A percentile compares a stretch with the other conserved stretches of the same genome.
Evolutionary conservation across 768 basidiomycete genomes (phyloP).

Genomic region (Leccinum incarnatum): DNA sequence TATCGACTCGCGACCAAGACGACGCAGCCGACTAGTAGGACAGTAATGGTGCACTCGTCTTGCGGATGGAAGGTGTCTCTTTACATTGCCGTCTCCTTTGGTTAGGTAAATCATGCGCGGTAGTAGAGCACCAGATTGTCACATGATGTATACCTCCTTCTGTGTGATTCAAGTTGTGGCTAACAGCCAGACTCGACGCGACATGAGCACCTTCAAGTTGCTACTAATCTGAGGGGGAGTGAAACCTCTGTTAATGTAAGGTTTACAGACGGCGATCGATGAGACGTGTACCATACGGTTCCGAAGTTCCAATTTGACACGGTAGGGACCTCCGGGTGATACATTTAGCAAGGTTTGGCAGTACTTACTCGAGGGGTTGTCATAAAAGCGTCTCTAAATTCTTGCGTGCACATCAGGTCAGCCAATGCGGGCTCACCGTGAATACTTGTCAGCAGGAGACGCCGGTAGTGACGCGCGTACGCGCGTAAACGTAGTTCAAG

Average conservation of each 20-base stretch:
- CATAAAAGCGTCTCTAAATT: background rate
- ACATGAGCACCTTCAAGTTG: background rate
- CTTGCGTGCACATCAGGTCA: background rate
- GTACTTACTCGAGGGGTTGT: background rate
- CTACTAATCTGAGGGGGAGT: background rate
- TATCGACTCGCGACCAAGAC: background rate
- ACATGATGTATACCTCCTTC: background rate
- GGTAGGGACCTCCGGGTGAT: background rate
- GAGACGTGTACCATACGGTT: background rate
- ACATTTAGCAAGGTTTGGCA: too few relatives aligned
- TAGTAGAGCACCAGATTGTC: background rate
- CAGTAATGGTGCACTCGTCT: background rate
- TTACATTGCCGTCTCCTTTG: background rate
- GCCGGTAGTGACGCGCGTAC: too few relatives aligned
- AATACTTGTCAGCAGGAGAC: background rate
- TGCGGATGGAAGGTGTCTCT: background rate
- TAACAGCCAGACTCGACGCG: background rate
- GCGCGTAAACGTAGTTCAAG: too few relatives aligned
- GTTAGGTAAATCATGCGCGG: background rate
- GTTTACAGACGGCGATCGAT: too few relatives aligned
- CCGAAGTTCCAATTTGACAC: background rate
- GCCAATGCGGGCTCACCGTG: background rate
- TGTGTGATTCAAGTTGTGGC: background rate
- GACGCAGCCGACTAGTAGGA: background rate
- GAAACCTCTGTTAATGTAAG: too few relatives aligned